These are phyloP conservation scores for Aristolochia contorta DNA, from an alignment of 164 flowering plant species.

Conservation along the genomic window DNA sequence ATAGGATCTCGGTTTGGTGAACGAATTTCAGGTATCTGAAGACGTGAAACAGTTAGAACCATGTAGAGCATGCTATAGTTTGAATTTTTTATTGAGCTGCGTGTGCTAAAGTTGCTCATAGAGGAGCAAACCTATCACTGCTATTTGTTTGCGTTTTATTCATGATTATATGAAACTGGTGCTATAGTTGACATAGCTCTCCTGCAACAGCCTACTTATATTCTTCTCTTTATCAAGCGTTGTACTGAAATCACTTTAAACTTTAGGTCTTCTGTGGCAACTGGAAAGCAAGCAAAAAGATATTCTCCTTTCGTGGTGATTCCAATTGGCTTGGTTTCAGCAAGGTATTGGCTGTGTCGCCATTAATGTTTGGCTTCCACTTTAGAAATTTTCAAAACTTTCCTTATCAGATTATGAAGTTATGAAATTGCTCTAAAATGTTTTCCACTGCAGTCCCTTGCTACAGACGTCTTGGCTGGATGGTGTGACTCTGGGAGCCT, in stretches of 20 bases:
- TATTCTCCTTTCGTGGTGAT: conserved; percentile 74
- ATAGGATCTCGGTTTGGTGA: too few relatives aligned
- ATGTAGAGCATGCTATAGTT: too few relatives aligned
- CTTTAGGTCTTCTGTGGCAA: conserved; percentile 69
- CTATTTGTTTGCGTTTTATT: too few relatives aligned
- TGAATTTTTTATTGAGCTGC: too few relatives aligned
- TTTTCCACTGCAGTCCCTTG: conserved; percentile 36
- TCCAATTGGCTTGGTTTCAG: conserved; percentile 92
- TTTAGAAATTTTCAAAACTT: neutral
- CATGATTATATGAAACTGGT: too few relatives aligned
- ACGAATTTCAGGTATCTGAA: too few relatives aligned
- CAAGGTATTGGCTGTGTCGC: conserved; percentile 33
- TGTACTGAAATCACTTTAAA: neutral
- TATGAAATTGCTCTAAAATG: neutral
- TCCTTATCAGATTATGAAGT: neutral
- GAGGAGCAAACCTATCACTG: too few relatives aligned
- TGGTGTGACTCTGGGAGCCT: conserved; percentile 86
- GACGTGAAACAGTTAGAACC: too few relatives aligned
- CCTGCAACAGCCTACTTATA: too few relatives aligned
- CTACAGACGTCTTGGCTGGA: conserved; percentile 58
- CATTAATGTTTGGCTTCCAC: neutral
- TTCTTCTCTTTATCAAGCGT: too few relatives aligned
- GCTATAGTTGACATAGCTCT: too few relatives aligned
- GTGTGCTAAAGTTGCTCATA: too few relatives aligned
- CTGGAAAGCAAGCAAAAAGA: conserved; percentile 44